Conservation (phyloP, 202 grass and related monocot genomes). For the Eragrostis tef region DNA sequence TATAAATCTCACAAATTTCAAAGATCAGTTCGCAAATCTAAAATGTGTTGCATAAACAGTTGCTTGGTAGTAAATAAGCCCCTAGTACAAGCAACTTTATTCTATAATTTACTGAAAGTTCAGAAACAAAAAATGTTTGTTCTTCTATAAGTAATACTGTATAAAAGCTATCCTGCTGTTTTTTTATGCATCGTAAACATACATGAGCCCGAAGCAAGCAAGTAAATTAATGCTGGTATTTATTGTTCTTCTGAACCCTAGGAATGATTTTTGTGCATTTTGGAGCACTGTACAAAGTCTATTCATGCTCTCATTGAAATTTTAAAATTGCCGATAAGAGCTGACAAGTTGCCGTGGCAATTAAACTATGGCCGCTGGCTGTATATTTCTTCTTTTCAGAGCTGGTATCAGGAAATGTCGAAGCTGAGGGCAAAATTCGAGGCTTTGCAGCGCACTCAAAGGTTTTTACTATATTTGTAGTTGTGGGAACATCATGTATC, state of each 20-base stretch:
- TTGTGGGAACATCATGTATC: conserved; percentile 5
- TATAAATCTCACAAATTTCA: background rate
- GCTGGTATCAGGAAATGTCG: conserved; percentile 92
- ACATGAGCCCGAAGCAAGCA: background rate
- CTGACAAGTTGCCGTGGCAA: background rate
- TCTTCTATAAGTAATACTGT: background rate
- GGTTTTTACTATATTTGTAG: conserved; percentile 46
- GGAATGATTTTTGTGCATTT: too few relatives aligned
- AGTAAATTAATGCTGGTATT: background rate
- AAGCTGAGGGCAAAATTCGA: conserved; percentile 91
- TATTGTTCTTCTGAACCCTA: background rate
- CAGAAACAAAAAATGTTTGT: too few relatives aligned
- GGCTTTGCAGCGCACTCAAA: conserved; percentile 84
- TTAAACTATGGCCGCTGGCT: conserved; percentile 4
- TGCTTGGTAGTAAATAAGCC: background rate
- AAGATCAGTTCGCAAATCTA: background rate
- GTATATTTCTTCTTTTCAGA: conserved; percentile 47
- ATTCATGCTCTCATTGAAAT: background rate
- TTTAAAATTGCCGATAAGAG: background rate
- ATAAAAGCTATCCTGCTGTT: background rate
- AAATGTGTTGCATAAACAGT: background rate
- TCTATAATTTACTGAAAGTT: background rate
- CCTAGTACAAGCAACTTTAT: background rate
- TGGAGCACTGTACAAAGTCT: background rate
- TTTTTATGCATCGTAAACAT: background rate